Conservation (phyloP, 169 alveolate species). For the Eimeria praecox region DNA sequence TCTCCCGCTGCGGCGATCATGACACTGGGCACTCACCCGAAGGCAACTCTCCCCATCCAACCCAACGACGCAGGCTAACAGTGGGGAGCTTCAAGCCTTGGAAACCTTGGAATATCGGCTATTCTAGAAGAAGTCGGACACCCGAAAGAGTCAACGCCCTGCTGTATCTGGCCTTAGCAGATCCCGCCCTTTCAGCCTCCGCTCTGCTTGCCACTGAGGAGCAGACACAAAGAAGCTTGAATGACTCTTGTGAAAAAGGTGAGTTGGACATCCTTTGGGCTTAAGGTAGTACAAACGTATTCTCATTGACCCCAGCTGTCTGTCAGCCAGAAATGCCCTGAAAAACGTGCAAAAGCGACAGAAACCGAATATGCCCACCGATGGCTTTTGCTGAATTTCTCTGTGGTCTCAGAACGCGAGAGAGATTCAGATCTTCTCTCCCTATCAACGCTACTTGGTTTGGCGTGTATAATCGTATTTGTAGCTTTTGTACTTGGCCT, state of each 20-base stretch:
- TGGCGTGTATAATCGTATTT: slow-evolving; percentile 4
- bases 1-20: background rate
- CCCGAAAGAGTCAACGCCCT: slow-evolving; percentile 12
- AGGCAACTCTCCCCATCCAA: background rate
- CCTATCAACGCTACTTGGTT: slow-evolving; percentile 5
- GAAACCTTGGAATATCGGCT: background rate
- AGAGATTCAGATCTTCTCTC: background rate
- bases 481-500: slow-evolving; percentile 30
- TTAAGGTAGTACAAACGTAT: background rate
- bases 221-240: background rate
- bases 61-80: background rate
- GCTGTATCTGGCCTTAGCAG: slow-evolving; percentile 37
- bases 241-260: background rate
- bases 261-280: background rate
- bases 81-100: background rate
- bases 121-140: background rate
- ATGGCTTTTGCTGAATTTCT: background rate
- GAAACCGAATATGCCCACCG: background rate
- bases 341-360: background rate
- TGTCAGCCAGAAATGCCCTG: background rate
- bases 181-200: slow-evolving; percentile 32
- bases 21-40: background rate
- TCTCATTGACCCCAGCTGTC: background rate
- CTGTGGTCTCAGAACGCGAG: slow-evolving; percentile 24
- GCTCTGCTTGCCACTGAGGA: slow-evolving; percentile 16